Percentiles rank a stretch among this genome's conserved stretches.
phyloP scores from a whole-genome alignment of 495 filamentous ascomycete genomes.

The Peziza echinospora region DNA sequence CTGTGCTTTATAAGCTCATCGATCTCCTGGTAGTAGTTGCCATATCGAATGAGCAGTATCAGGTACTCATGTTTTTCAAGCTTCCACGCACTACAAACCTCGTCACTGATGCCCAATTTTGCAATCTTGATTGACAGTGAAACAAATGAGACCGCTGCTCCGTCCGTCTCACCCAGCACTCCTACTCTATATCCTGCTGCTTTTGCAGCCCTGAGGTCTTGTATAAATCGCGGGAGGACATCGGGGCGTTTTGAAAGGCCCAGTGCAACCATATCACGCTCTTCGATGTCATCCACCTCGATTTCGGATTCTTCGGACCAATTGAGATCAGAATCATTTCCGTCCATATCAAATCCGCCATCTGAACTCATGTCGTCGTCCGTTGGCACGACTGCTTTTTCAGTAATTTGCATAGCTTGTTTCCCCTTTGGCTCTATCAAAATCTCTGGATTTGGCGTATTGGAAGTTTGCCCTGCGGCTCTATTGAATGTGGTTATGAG shows the following conservation, averaged over 20 bases:
- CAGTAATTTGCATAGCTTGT: too few species aligned
- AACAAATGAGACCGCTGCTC: slow-evolving; percentile 29
- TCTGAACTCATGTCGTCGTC: too few species aligned
- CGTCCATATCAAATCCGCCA: too few species aligned
- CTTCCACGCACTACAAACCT: slow-evolving; percentile 59
- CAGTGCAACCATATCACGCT: too few species aligned
- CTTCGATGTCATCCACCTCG: too few species aligned
- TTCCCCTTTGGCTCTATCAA: too few species aligned
- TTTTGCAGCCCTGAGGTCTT: slow-evolving; percentile 41
- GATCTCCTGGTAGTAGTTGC: slow-evolving; percentile 33
- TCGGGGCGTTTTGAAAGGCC: slow-evolving; percentile 17
- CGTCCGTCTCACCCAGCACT: slow-evolving; percentile 25
- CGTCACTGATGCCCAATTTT: slow-evolving; percentile 54
- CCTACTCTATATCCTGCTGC: slow-evolving; percentile 58
- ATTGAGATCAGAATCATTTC: slow-evolving; percentile 4
- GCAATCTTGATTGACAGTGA: slow-evolving; percentile 44
- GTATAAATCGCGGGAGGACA: slow-evolving; percentile 23
- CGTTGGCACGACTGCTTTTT: too few species aligned
- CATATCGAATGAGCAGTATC: slow-evolving; percentile 53
- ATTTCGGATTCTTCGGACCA: slow-evolving; percentile 14
- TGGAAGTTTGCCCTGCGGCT: too few species aligned
- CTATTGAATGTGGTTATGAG: slow-evolving; percentile 24
- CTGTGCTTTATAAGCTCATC: slow-evolving; percentile 24
- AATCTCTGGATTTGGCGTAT: too few species aligned
- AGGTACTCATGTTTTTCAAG: slow-evolving; percentile 46